Conservation (phyloP, 2,329 filamentous ascomycete species). For the Meredithiella fracta region DNA sequence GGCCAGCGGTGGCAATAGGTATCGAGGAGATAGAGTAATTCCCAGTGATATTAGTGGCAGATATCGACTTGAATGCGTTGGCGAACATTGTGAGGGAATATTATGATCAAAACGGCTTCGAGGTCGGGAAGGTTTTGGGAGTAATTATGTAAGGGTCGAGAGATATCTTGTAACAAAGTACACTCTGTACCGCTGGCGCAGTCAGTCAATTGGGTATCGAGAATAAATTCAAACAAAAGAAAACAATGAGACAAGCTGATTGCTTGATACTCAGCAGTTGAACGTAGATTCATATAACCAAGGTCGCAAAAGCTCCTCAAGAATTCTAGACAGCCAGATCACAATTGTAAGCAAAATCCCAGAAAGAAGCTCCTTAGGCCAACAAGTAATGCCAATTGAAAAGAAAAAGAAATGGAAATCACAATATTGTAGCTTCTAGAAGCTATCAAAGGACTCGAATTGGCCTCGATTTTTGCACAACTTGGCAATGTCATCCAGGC, state of each 20-base stretch:
- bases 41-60: conserved; percentile 72
- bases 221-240: too few species aligned
- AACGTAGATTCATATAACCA: too few species aligned
- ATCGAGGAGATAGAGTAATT: conserved; percentile 73
- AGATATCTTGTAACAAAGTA: neutral
- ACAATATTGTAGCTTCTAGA: neutral
- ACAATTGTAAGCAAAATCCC: neutral
- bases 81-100: conserved; percentile 88
- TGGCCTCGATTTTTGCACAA: too few species aligned
- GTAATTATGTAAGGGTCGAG: neutral
- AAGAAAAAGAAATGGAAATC: neutral
- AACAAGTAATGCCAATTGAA: neutral
- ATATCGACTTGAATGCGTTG: conserved; percentile 83
- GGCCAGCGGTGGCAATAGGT: conserved; percentile 65
- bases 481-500: too few species aligned
- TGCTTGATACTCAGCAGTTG: too few species aligned
- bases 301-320: too few species aligned
- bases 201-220: neutral
- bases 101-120: too few species aligned
- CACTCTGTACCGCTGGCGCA: conserved; percentile 3
- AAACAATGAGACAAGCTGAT: too few species aligned
- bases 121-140: neutral
- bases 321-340: neutral
- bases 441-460: neutral
- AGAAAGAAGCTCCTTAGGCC: neutral